Percentiles rank a stretch among this genome's conserved stretches.
Evolutionary conservation across 2,329 filamentous ascomycete genomes (phyloP).

Genomic region (Aureobasidium sp.): DNA sequence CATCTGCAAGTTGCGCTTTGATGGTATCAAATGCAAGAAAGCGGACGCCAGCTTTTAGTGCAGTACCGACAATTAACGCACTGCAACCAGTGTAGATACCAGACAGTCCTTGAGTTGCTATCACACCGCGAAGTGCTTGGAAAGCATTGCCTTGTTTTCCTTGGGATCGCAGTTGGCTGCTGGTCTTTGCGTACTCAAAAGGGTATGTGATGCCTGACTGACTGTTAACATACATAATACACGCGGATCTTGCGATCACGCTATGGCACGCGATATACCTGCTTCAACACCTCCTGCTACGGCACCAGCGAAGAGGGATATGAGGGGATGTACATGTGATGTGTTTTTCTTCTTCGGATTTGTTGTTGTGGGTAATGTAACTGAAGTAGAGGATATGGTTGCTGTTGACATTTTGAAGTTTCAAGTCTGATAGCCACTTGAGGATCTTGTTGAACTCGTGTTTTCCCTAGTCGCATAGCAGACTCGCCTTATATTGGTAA

Average conservation of each 20-base stretch:
- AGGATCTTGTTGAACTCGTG: no score
- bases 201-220: conserved; percentile 34
- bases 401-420: neutral
- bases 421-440: neutral
- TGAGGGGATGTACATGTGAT: conserved; percentile 32
- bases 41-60: conserved; percentile 28
- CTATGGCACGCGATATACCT: conserved; percentile 8
- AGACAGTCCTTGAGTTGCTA: conserved; percentile 23
- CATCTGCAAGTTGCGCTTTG: conserved; percentile 24
- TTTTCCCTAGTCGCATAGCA: no score
- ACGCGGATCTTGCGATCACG: neutral
- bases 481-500: neutral
- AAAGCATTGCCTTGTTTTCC: conserved; percentile 22
- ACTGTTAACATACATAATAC: neutral
- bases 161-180: conserved; percentile 24
- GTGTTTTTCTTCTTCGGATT: conserved; percentile 20
- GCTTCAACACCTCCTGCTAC: conserved; percentile 49
- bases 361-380: neutral
- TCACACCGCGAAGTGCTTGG: conserved; percentile 21
- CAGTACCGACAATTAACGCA: conserved; percentile 25
- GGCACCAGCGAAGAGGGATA: conserved; percentile 39
- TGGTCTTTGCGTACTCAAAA: conserved; percentile 31
- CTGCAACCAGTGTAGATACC: conserved; percentile 29
- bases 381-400: neutral
- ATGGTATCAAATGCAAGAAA: conserved; percentile 29